Percentiles rank a stretch among this genome's conserved stretches.
These are phyloP conservation scores for Crithidia expoeki DNA, from an alignment of 208 protist species.

Conservation along the genomic window DNA sequence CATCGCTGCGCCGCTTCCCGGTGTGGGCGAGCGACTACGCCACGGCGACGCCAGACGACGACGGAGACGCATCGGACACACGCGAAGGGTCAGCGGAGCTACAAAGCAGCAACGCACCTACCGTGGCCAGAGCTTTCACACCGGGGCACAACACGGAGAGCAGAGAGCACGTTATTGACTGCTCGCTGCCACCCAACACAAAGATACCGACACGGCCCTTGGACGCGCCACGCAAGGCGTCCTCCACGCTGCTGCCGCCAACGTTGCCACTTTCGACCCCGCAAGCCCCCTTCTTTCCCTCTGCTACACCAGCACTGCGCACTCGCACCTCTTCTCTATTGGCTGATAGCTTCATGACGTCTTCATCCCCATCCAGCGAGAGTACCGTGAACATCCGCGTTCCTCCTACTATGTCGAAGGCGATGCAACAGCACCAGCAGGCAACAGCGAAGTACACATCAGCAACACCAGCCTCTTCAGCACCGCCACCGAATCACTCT, in stretches of 20 bases:
- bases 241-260: slow-evolving; percentile 6
- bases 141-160: neutral
- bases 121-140: neutral
- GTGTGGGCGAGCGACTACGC: neutral
- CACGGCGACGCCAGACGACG: neutral
- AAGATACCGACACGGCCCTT: neutral
- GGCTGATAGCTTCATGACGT: neutral
- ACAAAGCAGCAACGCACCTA: slow-evolving; percentile 2
- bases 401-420: neutral
- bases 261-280: neutral
- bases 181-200: neutral
- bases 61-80: neutral
- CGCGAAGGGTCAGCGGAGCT: neutral
- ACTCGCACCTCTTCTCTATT: neutral
- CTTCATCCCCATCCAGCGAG: neutral
- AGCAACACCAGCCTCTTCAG: neutral
- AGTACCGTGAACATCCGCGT: slow-evolving; percentile 3
- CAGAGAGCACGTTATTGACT: neutral
- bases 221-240: neutral
- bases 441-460: neutral
- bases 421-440: neutral
- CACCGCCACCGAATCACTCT: neutral
- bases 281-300: neutral
- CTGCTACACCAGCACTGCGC: neutral
- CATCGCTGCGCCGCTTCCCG: neutral